Percentiles rank a stretch among this genome's conserved stretches.
These are phyloP conservation scores for Vitis labrusca DNA, from an alignment of 164 flowering plant species.

Conservation along the genomic window DNA sequence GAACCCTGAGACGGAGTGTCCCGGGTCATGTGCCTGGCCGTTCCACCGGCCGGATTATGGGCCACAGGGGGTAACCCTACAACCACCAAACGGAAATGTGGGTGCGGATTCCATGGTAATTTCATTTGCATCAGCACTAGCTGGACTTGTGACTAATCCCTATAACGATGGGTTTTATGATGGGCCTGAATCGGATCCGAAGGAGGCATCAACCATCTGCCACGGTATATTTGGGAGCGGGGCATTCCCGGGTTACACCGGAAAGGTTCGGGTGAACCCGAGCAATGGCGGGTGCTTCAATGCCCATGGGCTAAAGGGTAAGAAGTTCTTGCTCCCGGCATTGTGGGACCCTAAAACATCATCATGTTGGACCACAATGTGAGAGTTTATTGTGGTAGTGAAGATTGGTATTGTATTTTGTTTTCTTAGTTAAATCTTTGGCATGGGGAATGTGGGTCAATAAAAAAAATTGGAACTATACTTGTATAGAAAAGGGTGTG, in stretches of 20 bases:
- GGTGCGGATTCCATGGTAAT: slow-evolving; percentile 43
- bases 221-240: slow-evolving; percentile 34
- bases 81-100: slow-evolving; percentile 34
- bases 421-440: too few relatives aligned
- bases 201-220: slow-evolving; percentile 35
- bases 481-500: too few relatives aligned
- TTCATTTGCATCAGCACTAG: slow-evolving; percentile 36
- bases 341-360: slow-evolving; percentile 41
- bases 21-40: slow-evolving; percentile 50
- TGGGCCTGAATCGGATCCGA: neutral
- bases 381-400: neutral
- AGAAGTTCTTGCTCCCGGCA: slow-evolving; percentile 50
- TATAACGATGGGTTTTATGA: slow-evolving; percentile 28
- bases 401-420: too few relatives aligned
- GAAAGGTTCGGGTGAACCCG: slow-evolving; percentile 35
- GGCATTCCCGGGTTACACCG: slow-evolving; percentile 36
- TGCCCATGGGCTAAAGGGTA: slow-evolving; percentile 30
- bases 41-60: slow-evolving; percentile 22
- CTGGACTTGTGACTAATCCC: slow-evolving; percentile 38
- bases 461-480: too few relatives aligned
- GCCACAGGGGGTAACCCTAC: slow-evolving; percentile 20
- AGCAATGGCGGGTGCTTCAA: slow-evolving; percentile 38
- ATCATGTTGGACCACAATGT: slow-evolving; percentile 43
- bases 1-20: slow-evolving; percentile 46
- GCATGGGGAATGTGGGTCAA: too few relatives aligned